Percentiles rank a stretch among this genome's conserved stretches.
phyloP scores from a whole-genome alignment of 2,329 filamentous ascomycete species.

The Dichotomopilus funicola region DNA sequence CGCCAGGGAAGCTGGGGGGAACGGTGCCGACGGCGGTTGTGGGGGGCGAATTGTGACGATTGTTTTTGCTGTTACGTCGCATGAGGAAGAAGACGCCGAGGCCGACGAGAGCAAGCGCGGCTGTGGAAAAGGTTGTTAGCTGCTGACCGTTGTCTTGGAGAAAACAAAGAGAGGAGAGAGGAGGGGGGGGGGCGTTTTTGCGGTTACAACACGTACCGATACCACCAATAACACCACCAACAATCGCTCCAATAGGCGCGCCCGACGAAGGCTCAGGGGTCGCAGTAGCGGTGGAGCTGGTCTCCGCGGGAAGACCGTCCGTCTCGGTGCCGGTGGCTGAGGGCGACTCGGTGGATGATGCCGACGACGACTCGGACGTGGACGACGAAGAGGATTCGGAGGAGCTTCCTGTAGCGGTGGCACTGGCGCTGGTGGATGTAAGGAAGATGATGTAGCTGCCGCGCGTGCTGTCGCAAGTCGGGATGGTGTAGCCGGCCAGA shows the following conservation, averaged over 20 bases:
- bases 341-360: constrained; percentile 21
- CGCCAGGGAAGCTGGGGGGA: constrained; percentile 1
- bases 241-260: constrained; percentile 14
- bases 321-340: constrained; percentile 6
- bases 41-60: neutral
- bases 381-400: neutral
- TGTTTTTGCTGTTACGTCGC: constrained; percentile 8
- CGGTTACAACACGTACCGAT: constrained; percentile 10
- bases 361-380: neutral
- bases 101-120: constrained; percentile 12
- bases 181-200: neutral
- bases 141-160: too few relatives aligned
- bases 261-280: neutral
- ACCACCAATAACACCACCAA: constrained; percentile 19
- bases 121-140: constrained; percentile 1
- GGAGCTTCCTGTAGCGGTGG: too few relatives aligned
- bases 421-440: neutral
- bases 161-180: too few relatives aligned
- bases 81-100: constrained; percentile 16
- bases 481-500: constrained; percentile 16
- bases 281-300: neutral
- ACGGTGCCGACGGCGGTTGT: neutral
- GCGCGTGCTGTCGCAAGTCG: constrained; percentile 7
- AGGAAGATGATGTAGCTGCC: constrained; percentile 7
- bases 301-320: neutral